These are phyloP conservation scores for Rosa hybrid DNA, from an alignment of 331 rosid species.

Conservation along the genomic window DNA sequence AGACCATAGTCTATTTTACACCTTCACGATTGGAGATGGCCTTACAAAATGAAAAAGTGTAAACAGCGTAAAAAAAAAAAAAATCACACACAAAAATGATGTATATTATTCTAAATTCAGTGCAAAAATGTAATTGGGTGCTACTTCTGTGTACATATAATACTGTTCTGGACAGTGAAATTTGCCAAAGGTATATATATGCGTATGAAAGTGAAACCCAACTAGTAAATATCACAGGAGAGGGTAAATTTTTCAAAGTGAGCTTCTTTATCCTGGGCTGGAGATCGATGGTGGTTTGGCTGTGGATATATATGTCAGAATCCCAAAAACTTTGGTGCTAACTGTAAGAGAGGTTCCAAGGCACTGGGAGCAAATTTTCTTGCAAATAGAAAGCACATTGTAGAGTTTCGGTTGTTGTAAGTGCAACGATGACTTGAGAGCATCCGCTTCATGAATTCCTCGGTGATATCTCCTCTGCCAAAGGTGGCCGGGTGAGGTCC, in stretches of 20 bases:
- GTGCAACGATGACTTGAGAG: conserved; percentile 43
- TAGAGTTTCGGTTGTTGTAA: conserved; percentile 52
- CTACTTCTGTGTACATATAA: conserved; percentile 16
- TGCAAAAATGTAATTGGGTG: conserved; percentile 9
- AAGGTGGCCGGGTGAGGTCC: conserved; percentile 95
- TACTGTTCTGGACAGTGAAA: neutral
- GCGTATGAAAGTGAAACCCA: conserved; percentile 11
- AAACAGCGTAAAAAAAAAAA: neutral
- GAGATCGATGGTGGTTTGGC: neutral
- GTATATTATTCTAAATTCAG: neutral
- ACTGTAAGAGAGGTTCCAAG: conserved; percentile 65
- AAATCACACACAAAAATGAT: neutral
- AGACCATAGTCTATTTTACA: too few species aligned
- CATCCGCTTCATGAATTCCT: conserved; percentile 54
- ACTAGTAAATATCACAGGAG: neutral
- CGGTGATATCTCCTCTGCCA: conserved; percentile 56
- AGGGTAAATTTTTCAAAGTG: neutral
- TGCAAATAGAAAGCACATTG: conserved; percentile 72
- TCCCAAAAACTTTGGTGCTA: conserved; percentile 55
- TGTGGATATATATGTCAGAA: conserved; percentile 30
- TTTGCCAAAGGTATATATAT: conserved; percentile 8
- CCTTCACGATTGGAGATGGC: too few species aligned
- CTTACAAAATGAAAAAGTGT: neutral
- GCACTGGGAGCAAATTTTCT: conserved; percentile 94
- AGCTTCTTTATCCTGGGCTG: neutral